phyloP scores from a whole-genome alignment of 768 basidiomycete genomes.

The Cyclocybe aegerita region DNA sequence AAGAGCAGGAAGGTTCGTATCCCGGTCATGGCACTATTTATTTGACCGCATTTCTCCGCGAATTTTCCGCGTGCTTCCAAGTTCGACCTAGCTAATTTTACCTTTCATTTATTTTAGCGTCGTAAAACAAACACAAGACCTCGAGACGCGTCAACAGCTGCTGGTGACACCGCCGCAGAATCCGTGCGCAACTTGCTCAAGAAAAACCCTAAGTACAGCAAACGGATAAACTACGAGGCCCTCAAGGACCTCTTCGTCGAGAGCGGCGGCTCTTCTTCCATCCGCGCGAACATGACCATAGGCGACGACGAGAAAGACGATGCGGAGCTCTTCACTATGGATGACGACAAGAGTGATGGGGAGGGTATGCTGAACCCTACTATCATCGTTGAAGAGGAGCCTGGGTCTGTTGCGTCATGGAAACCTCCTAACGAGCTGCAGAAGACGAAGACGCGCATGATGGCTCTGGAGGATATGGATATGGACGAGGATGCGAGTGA shows the following conservation, averaged over 20 bases:
- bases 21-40: slow-evolving; percentile 36
- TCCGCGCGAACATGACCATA: slow-evolving; percentile 25
- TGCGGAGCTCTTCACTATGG: slow-evolving; percentile 40
- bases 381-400: slow-evolving; percentile 48
- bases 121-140: slow-evolving; percentile 65
- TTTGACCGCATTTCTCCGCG: slow-evolving; percentile 11
- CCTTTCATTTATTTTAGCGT: slow-evolving; percentile 42
- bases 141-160: slow-evolving; percentile 70
- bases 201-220: slow-evolving; percentile 87
- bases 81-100: slow-evolving; percentile 1
- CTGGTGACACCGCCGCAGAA: slow-evolving; percentile 72
- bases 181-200: slow-evolving; percentile 76
- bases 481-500: slow-evolving; percentile 47
- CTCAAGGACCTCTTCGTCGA: slow-evolving; percentile 77
- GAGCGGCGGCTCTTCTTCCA: slow-evolving; percentile 28
- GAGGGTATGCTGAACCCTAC: slow-evolving; percentile 24
- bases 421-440: slow-evolving; percentile 17
- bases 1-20: slow-evolving; percentile 81
- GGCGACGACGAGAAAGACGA: slow-evolving; percentile 47
- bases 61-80: slow-evolving; percentile 12
- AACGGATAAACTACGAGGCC: slow-evolving; percentile 92
- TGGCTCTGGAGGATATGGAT: slow-evolving; percentile 27
- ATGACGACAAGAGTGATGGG: slow-evolving; percentile 28
- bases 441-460: slow-evolving; percentile 20
- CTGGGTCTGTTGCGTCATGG: slow-evolving; percentile 30